Conservation (phyloP, 192 early-diverging fungal genomes). For the Backusella liffmaniae region DNA sequence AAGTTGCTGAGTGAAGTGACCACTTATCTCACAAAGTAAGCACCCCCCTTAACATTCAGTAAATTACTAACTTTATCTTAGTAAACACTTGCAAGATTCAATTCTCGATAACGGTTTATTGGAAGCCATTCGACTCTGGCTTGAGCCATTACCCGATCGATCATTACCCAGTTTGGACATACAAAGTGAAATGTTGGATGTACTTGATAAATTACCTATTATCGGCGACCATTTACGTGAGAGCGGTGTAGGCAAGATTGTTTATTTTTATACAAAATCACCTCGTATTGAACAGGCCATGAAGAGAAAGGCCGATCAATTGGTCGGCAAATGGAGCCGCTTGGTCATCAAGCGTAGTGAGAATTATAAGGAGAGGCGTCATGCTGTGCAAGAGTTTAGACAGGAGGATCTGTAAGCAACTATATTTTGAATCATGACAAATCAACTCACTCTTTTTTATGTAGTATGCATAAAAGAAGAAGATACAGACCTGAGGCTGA, state of each 20-base stretch:
- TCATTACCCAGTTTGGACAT: constrained; percentile 89
- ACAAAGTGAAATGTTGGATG: constrained; percentile 73
- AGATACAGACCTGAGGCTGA: constrained; percentile 19
- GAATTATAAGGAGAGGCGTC: constrained; percentile 62
- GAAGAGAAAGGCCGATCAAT: constrained; percentile 71
- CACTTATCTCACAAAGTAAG: constrained; percentile 56
- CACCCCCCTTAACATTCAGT: background rate
- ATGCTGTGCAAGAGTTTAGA: constrained; percentile 27
- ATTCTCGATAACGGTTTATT: constrained; percentile 85
- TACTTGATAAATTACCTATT: constrained; percentile 70
- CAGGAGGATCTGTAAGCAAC: constrained; percentile 35
- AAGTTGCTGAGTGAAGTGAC: constrained; percentile 60
- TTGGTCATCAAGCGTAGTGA: constrained; percentile 78
- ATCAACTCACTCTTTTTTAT: background rate
- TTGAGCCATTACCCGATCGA: constrained; percentile 88
- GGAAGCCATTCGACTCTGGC: constrained; percentile 82
- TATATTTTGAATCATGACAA: background rate
- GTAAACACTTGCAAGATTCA: constrained; percentile 63
- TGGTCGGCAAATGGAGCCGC: constrained; percentile 84
- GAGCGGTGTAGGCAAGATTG: constrained; percentile 79
- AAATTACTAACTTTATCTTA: background rate
- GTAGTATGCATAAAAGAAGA: constrained; percentile 24
- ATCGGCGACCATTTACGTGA: constrained; percentile 75
- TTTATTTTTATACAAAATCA: constrained; percentile 89
- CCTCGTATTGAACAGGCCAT: constrained; percentile 68